Evolutionary conservation across 495 filamentous ascomycete genomes (phyloP), one percentile per base, ranked within the genome.

Genomic region (Tuber microsphaerosporum): DNA sequence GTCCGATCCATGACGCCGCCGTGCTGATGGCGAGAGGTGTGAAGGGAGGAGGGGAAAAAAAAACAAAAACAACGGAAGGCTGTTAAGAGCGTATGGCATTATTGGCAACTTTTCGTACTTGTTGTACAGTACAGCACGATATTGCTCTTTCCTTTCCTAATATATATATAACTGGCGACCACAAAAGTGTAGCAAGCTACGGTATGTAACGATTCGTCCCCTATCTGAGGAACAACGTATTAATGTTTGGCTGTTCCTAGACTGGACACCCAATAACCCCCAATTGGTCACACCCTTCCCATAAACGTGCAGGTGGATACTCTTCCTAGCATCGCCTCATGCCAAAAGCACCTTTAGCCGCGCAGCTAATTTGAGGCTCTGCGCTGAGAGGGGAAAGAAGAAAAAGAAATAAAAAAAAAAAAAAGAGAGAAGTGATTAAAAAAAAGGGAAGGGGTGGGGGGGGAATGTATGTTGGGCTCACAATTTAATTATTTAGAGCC

Each of bases 331-430:
- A 31, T 65, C 56, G 56, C 56, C 56, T 65, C 56, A 31, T 31
- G 72, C 72, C 77, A 16, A 70, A 73, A 70, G 72, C 77, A 73
- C 48, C 41, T 79, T 79, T 79, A 79, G 77, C 77, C 77, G 77
- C 77, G 26, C 51, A 41, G 39, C 39, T 41, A 51, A 43, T 37
- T 71, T 79, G 77, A 75, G 77, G 76, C 77, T 79, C 73, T 72
- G 61, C 73, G 9, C 42, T 79, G 75, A 75, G 56, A 65, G 56
- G 56, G 26, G 56, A 65, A 65, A 17, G 14, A 65, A 31, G 51
- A 10, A 61, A 22, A 22, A 2, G 2, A 56, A n/a, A 79, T 72
- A 26, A 78, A 42, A 70, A 26, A 26, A 37, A 71, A 41, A 71
- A 69, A 70, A 75, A 37, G 44, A 61, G 71, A 19, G 69, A 20